phyloP scores from a whole-genome alignment of 164 flowering plant species.

The Hamamelis virginiana region DNA sequence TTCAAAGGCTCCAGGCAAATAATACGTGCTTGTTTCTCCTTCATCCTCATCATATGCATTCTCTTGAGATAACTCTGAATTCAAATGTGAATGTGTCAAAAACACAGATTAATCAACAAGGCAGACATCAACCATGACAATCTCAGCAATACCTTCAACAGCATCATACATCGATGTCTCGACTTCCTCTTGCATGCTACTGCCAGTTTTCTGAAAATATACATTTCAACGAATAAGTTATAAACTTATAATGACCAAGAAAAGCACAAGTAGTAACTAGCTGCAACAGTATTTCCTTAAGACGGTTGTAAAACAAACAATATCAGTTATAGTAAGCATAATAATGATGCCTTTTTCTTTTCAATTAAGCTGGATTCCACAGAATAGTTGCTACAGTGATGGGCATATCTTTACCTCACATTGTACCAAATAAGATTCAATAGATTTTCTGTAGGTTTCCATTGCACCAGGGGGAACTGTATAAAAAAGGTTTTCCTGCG shows the following conservation, averaged over 20 bases:
- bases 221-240: conserved; percentile 10
- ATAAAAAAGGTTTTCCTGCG: conserved; percentile 83
- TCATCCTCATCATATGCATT: conserved; percentile 71
- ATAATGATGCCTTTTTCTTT: not conserved
- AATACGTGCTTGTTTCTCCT: conserved; percentile 65
- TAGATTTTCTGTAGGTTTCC: conserved; percentile 69
- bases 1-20: conserved; percentile 58
- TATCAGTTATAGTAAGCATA: not conserved
- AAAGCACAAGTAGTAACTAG: not conserved
- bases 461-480: conserved; percentile 67
- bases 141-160: conserved; percentile 50
- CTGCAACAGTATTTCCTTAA: not conserved
- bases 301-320: not conserved
- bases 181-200: conserved; percentile 64
- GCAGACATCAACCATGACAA: not conserved
- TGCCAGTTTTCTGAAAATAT: conserved; percentile 58
- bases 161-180: conserved; percentile 62
- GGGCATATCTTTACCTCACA: conserved; percentile 48
- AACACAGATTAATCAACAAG: conserved; percentile 6
- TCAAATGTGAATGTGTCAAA: conserved; percentile 8
- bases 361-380: not conserved
- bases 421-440: conserved; percentile 56
- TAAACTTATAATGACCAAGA: not conserved
- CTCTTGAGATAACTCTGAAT: conserved; percentile 52
- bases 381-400: not conserved